These are phyloP conservation scores for Fusarium cicatricum DNA, from an alignment of 2,329 filamentous ascomycete genomes.

Conservation along the genomic window DNA sequence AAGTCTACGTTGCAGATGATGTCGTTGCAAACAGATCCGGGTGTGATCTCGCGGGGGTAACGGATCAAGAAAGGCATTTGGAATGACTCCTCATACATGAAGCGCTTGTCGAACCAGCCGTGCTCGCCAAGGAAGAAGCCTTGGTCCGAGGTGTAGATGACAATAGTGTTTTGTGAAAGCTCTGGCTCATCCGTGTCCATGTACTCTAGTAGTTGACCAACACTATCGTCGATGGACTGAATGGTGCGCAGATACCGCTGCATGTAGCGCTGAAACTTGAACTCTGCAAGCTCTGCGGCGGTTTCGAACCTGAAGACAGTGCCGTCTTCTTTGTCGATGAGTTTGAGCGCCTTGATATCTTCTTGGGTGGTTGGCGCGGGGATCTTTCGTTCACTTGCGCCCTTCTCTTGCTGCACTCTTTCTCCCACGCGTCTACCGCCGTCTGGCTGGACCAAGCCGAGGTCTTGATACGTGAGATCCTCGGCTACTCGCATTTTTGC, in stretches of 20 bases:
- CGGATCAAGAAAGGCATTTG: slow-evolving; percentile 63
- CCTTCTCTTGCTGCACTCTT: slow-evolving; percentile 40
- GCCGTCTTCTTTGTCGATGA: slow-evolving; percentile 58
- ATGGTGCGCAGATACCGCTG: slow-evolving; percentile 62
- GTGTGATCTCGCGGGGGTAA: slow-evolving; percentile 52
- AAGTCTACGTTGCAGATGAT: slow-evolving; percentile 65
- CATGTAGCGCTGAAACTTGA: slow-evolving; percentile 66
- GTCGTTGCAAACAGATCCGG: slow-evolving; percentile 53
- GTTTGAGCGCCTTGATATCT: slow-evolving; percentile 27
- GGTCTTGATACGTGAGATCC: slow-evolving; percentile 60
- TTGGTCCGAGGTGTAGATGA: slow-evolving; percentile 62
- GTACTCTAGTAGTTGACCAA: slow-evolving; percentile 57
- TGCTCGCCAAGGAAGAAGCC: slow-evolving; percentile 66
- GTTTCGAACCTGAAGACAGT: slow-evolving; percentile 55
- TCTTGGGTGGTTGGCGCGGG: slow-evolving; percentile 27
- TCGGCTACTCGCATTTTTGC: slow-evolving; percentile 62
- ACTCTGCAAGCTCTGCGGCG: slow-evolving; percentile 54
- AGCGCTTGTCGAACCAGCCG: slow-evolving; percentile 66
- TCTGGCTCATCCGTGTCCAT: slow-evolving; percentile 50
- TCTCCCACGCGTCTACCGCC: slow-evolving; percentile 53
- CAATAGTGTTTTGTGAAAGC: slow-evolving; percentile 56
- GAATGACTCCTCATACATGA: slow-evolving; percentile 66
- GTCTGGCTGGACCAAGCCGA: slow-evolving; percentile 60
- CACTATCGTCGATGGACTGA: slow-evolving; percentile 60
- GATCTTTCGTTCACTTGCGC: slow-evolving; percentile 40